Percentiles rank a stretch among this genome's conserved stretches.
Evolutionary conservation across 225 moss, liverwort and hornwort species (phyloP).

Genomic region (Physcomitrellopsis africana): DNA sequence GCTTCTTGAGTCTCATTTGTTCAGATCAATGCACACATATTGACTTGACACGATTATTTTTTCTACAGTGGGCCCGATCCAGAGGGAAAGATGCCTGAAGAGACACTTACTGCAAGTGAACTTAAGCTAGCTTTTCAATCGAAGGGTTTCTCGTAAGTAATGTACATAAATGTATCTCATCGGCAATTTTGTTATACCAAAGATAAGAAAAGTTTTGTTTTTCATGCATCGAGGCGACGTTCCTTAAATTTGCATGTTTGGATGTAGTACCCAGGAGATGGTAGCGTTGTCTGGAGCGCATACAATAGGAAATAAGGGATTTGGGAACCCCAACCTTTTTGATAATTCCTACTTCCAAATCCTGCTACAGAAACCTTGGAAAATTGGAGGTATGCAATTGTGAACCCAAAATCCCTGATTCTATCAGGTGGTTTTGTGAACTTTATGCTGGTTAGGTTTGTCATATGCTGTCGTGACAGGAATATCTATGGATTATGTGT

Average conservation of each 20-base stretch:
- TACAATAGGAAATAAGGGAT: slow-evolving; percentile 87
- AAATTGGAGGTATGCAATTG: slow-evolving; percentile 45
- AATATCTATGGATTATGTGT: slow-evolving; percentile 1
- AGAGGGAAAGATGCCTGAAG: slow-evolving; percentile 92
- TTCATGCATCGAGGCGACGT: background rate
- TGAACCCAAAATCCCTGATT: background rate
- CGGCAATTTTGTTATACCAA: background rate
- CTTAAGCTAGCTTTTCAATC: slow-evolving; percentile 74
- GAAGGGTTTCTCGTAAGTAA: slow-evolving; percentile 88
- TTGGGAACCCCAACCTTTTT: slow-evolving; percentile 83
- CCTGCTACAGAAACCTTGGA: slow-evolving; percentile 78
- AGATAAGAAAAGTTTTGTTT: background rate
- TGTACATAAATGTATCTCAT: background rate
- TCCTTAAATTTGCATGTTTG: slow-evolving; percentile 7
- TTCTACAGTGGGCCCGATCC: slow-evolving; percentile 76
- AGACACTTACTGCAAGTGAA: slow-evolving; percentile 66
- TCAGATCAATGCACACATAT: background rate
- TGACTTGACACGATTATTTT: slow-evolving; percentile 6
- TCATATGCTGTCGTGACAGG: slow-evolving; percentile 11
- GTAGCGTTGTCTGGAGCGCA: slow-evolving; percentile 90
- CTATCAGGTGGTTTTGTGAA: slow-evolving; percentile 5
- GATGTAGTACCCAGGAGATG: slow-evolving; percentile 77
- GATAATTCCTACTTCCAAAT: slow-evolving; percentile 90
- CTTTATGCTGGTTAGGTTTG: background rate
- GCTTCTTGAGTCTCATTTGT: background rate